A percentile compares a stretch with the other conserved stretches of the same genome.
Conservation (phyloP, 768 basidiomycete genomes). For the Leccinellum rugosiceps region DNA sequence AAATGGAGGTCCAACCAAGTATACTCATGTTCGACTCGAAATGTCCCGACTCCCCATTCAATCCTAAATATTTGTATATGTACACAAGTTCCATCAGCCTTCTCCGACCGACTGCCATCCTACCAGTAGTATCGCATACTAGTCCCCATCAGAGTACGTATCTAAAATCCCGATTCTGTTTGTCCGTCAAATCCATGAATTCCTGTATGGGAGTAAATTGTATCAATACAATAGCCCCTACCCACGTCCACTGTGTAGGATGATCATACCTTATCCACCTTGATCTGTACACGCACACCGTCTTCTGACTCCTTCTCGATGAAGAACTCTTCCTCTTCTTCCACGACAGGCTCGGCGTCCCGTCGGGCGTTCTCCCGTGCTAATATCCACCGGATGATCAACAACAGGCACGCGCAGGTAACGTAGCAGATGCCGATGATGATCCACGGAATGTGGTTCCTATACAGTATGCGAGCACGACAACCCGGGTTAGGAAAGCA, state of each 20-base stretch:
- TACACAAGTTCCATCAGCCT: neutral
- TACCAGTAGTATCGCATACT: neutral
- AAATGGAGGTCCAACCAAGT: neutral
- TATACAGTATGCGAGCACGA: conserved; percentile 21
- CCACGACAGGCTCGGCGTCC: conserved; percentile 52
- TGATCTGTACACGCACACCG: conserved; percentile 51
- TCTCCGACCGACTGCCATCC: neutral
- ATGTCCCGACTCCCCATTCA: neutral
- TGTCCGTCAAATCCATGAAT: conserved; percentile 71
- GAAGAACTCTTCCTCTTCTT: conserved; percentile 61
- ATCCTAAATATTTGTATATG: conserved; percentile 11
- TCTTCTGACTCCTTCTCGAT: conserved; percentile 50
- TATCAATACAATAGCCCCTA: neutral
- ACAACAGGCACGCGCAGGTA: conserved; percentile 42
- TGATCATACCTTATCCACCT: conserved; percentile 55
- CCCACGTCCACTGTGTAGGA: neutral
- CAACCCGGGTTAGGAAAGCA: neutral
- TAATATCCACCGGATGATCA: conserved; percentile 41
- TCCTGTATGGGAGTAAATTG: conserved; percentile 37
- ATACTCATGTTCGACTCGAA: neutral
- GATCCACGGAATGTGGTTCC: conserved; percentile 75
- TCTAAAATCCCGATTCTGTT: conserved; percentile 68
- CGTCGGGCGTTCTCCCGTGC: conserved; percentile 60
- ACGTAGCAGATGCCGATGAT: neutral
- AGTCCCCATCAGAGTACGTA: conserved; percentile 55